Base-by-base conservation (phyloP, 352 stramenopile genomes). In the Phytophthora ohioensis region DNA sequence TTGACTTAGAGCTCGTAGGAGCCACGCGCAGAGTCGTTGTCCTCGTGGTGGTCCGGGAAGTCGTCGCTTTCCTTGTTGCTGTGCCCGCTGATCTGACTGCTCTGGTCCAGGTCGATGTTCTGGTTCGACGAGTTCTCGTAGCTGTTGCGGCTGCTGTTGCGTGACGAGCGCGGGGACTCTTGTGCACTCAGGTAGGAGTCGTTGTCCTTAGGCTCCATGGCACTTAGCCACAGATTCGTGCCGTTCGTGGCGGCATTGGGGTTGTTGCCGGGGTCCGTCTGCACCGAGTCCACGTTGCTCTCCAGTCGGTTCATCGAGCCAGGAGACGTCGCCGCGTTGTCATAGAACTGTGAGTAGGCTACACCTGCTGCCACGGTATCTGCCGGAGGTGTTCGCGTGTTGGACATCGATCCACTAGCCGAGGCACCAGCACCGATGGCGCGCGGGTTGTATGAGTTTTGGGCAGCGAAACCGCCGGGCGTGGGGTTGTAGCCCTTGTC, bases 181-280 rank as follows among this genome's bases (percentile, higher is more conserved):
- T 91, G 81, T 3, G 82, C 84, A 17, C 78, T 89, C 64, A 82
- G 57, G 67, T 80, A 92, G 52, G 73, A 91, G 52, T 92, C 84
- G 56, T 92, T 92, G 42, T 91, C 82, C 79, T 91, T 91, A 54
- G 78, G 68, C 62, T 94, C 87, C 87, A 94, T 94, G 13, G 87
- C 87, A 57, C 85, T 94, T 70, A 94, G 71, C 87, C 87, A 94
- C 27, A 92, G 57, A 78, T 92, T 94, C 17, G 82, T 85, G 69
- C 71, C 73, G 57, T 84, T 89, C 39, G 61, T 64, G 15, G 64
- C 39, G 10, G 13, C 32, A 49, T 67, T 39, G 48, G 73, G 64
- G 42, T 71, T 55, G 38, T 65, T 55, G 41, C 43, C 48, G 21
- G 39, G 38, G 47, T 75, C 66, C 34, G 61, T 66, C 41, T 72